These are phyloP conservation scores for Euphrasia confusa DNA, from an alignment of 257 asterid genomes.

Conservation along the genomic window DNA sequence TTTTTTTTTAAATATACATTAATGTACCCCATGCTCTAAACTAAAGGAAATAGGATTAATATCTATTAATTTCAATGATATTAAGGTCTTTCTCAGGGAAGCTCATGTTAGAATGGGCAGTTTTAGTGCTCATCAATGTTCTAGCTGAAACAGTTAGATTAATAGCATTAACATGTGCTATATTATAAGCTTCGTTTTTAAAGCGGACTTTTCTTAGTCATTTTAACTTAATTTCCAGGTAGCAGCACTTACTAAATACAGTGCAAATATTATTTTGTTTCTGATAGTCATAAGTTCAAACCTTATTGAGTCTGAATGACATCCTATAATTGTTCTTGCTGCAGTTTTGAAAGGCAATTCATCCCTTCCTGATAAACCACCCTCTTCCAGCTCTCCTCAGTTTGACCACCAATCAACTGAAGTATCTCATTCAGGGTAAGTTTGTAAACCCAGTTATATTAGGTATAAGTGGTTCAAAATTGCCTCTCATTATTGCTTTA, in stretches of 20 bases:
- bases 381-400: slow-evolving; percentile 47
- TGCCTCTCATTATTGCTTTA: neutral
- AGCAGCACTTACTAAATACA: slow-evolving; percentile 1
- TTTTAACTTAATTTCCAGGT: neutral
- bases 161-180: slow-evolving; percentile 5
- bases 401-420: slow-evolving; percentile 71
- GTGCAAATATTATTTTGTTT: neutral
- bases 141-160: slow-evolving; percentile 5
- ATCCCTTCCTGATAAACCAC: slow-evolving; percentile 74
- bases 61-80: slow-evolving; percentile 1
- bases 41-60: too few species aligned
- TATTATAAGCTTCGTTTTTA: slow-evolving; percentile 4
- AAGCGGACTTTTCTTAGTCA: slow-evolving; percentile 6
- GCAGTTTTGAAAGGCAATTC: slow-evolving; percentile 92
- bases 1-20: neutral
- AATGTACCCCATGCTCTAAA: neutral
- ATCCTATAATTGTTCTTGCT: slow-evolving; percentile 26
- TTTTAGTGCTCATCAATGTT: slow-evolving; percentile 15
- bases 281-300: slow-evolving; percentile 3
- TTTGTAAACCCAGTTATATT: slow-evolving; percentile 18
- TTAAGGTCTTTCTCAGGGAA: slow-evolving; percentile 6
- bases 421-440: slow-evolving; percentile 74
- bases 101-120: slow-evolving; percentile 11
- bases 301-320: slow-evolving; percentile 1
- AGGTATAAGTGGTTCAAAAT: slow-evolving; percentile 13